These are phyloP conservation scores for Diaporthe ampelina DNA, from an alignment of 2,329 filamentous ascomycete genomes.

Conservation along the genomic window DNA sequence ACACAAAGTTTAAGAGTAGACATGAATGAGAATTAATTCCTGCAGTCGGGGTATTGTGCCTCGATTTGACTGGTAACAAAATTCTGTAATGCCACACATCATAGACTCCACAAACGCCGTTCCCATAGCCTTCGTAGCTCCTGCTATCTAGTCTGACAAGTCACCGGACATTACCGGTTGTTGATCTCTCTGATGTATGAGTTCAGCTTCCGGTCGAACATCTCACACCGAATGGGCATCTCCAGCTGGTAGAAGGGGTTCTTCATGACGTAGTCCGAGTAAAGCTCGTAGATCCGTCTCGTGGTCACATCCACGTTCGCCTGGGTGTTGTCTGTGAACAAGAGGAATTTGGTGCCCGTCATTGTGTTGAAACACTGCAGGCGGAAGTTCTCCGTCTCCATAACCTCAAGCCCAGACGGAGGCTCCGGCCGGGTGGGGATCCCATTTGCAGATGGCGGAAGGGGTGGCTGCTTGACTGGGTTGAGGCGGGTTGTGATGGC, in stretches of 20 bases:
- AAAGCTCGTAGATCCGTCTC: slow-evolving; percentile 90
- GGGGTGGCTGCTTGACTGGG: slow-evolving; percentile 61
- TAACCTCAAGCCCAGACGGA: slow-evolving; percentile 86
- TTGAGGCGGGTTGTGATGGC: slow-evolving; percentile 76
- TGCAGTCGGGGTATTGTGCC: slow-evolving; percentile 26
- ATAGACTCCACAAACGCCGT: slow-evolving; percentile 39
- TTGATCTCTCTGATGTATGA: slow-evolving; percentile 84
- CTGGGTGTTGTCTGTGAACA: slow-evolving; percentile 93
- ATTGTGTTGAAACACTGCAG: slow-evolving; percentile 96
- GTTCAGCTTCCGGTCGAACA: slow-evolving; percentile 88
- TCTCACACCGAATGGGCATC: slow-evolving; percentile 96
- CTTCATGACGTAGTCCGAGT: slow-evolving; percentile 98
- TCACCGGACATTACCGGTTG: slow-evolving; percentile 58
- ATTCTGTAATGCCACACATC: neutral
- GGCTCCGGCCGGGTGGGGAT: slow-evolving; percentile 69
- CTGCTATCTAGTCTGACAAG: neutral
- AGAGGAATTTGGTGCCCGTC: slow-evolving; percentile 94
- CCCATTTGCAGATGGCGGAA: slow-evolving; percentile 53
- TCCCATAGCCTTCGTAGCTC: neutral
- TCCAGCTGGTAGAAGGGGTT: slow-evolving; percentile 99
- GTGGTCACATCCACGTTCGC: slow-evolving; percentile 88
- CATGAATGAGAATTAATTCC: slow-evolving; percentile 35
- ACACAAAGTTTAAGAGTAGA: slow-evolving; percentile 37
- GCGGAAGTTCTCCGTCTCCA: slow-evolving; percentile 95
- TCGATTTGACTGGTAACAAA: slow-evolving; percentile 25